These are phyloP conservation scores for Cryptosporidium sp. DNA, from an alignment of 169 alveolate genomes.

Conservation along the genomic window DNA sequence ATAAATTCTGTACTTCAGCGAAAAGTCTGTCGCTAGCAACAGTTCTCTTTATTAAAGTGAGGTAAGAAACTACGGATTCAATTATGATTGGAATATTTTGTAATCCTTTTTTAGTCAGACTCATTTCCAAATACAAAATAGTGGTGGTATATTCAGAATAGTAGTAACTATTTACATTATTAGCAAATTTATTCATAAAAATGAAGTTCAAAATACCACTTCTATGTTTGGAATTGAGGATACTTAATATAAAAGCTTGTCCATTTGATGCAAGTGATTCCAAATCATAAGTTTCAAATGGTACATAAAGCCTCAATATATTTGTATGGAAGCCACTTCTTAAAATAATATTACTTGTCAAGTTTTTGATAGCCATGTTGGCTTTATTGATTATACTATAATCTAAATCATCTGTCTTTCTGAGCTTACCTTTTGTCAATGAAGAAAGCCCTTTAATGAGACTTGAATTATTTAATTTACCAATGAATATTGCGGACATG, in stretches of 20 bases:
- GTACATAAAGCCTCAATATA: not conserved
- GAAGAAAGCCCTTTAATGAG: not conserved
- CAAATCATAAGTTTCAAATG: constrained; percentile 3
- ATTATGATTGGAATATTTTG: not conserved
- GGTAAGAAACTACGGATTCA: not conserved
- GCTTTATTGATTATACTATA: not conserved
- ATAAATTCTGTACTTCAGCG: not conserved
- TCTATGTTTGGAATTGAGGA: constrained; percentile 24
- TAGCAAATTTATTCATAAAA: constrained; percentile 2
- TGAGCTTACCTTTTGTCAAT: not conserved
- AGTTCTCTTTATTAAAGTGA: not conserved
- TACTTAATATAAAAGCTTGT: not conserved
- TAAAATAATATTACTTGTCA: not conserved
- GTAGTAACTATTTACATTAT: not conserved
- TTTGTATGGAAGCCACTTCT: not conserved
- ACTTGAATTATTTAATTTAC: not conserved
- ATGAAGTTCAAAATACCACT: constrained; percentile 28
- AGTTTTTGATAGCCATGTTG: not conserved
- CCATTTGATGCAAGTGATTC: not conserved
- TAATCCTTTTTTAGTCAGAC: not conserved
- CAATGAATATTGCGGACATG: not conserved
- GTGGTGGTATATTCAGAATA: not conserved
- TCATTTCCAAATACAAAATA: not conserved
- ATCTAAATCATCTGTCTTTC: not conserved
- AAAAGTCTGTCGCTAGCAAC: not conserved